phyloP scores from a whole-genome alignment of 306 rosid genomes.

The Psophocarpus tetragonolobus region DNA sequence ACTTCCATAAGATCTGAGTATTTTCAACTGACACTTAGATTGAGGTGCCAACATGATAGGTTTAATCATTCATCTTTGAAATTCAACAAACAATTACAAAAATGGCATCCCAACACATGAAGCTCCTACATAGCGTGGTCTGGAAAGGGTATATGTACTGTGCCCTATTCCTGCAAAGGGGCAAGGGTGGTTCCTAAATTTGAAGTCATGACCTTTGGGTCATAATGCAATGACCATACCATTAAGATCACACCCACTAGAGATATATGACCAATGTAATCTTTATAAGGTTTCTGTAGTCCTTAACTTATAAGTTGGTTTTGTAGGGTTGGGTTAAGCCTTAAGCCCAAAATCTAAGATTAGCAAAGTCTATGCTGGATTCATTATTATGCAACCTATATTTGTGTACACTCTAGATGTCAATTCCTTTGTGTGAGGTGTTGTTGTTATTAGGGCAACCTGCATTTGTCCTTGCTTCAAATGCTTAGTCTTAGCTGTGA shows the following conservation, averaged over 20 bases:
- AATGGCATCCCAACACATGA: not conserved
- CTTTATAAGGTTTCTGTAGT: not conserved
- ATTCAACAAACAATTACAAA: not conserved
- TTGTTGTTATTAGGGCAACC: not conserved
- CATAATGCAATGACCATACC: not conserved
- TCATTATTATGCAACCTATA: not conserved
- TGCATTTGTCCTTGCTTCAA: not conserved
- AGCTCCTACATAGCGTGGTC: not conserved
- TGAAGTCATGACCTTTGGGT: not conserved
- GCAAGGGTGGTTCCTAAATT: not conserved
- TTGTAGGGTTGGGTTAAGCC: not conserved
- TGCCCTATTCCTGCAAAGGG: not conserved
- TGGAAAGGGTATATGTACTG: not conserved
- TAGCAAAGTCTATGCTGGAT: not conserved
- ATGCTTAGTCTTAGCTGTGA: not conserved
- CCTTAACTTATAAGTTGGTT: not conserved
- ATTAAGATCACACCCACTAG: not conserved
- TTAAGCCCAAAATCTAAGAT: not conserved
- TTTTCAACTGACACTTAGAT: constrained; percentile 13
- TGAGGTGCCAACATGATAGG: not conserved
- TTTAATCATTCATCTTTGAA: not conserved
- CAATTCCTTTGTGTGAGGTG: not conserved
- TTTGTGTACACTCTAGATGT: not conserved
- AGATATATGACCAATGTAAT: not conserved
- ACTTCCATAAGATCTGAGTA: not conserved